phyloP scores from a whole-genome alignment of 306 rosid genomes.

The Acacia crassicarpa region DNA sequence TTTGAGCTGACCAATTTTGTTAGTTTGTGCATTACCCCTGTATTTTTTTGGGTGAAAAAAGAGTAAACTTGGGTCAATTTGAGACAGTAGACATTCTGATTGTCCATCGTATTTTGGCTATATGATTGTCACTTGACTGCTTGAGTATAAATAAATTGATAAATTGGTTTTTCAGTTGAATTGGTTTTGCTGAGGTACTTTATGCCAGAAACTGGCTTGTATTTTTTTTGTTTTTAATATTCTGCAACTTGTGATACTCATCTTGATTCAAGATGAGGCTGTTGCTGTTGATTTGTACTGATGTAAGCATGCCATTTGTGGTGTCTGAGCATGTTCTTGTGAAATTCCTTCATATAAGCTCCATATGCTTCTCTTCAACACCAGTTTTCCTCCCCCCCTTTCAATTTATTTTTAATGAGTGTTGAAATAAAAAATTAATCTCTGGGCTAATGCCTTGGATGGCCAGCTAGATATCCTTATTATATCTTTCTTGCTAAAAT shows the following conservation, averaged over 20 bases:
- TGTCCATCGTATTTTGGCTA: not conserved
- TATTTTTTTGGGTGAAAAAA: not conserved
- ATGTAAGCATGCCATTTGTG: not conserved
- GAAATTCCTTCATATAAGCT: not conserved
- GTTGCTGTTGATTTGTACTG: not conserved
- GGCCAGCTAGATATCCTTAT: not conserved
- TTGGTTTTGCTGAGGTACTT: no score
- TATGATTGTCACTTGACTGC: not conserved
- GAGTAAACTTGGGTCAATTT: not conserved
- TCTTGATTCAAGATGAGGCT: no score
- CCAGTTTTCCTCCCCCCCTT: not conserved
- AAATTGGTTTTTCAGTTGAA: not conserved
- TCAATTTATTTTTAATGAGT: not conserved
- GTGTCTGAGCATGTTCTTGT: not conserved
- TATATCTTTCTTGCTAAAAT: not conserved
- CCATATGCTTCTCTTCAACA: not conserved
- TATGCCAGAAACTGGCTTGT: no score
- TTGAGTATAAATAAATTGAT: not conserved
- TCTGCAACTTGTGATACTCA: no score
- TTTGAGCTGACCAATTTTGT: not conserved
- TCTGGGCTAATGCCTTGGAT: not conserved
- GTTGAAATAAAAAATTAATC: constrained; percentile 18
- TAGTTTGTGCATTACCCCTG: not conserved
- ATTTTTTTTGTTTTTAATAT: no score
- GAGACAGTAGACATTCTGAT: not conserved